Percentiles rank a stretch among this genome's conserved stretches.
Evolutionary conservation across 1,139 yeast species (phyloP).

Genomic region (Casaregolazyma suthepensis): DNA sequence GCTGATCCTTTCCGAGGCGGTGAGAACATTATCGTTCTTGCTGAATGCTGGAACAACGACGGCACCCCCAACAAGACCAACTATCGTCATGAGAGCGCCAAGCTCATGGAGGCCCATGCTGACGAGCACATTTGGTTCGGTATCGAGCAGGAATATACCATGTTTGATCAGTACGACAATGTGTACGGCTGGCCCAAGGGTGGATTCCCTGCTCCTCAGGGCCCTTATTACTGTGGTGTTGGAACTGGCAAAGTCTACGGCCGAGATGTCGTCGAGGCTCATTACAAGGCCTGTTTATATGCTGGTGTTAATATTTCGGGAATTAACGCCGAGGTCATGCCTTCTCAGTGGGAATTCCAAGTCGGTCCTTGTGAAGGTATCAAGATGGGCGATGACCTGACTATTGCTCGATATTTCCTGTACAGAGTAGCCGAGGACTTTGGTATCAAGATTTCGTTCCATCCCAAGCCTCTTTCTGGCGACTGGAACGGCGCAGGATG

Average conservation of each 20-base stretch:
- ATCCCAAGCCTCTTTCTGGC: conserved; percentile 97
- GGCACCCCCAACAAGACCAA: conserved; percentile 98
- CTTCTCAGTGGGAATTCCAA: conserved; percentile 99
- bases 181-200: conserved; percentile 99
- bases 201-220: conserved; percentile 99
- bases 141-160: conserved; percentile 96
- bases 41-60: conserved; percentile 98
- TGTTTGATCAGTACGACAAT: conserved; percentile 83
- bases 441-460: conserved; percentile 97
- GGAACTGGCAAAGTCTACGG: conserved; percentile 98
- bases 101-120: conserved; percentile 89
- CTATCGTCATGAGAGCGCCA: conserved; percentile 97
- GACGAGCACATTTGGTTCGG: conserved; percentile 93
- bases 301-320: conserved; percentile 90
- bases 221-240: conserved; percentile 99
- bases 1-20: conserved; percentile 98
- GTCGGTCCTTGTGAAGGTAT: conserved; percentile 98
- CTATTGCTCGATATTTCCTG: conserved; percentile 91
- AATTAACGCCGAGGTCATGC: conserved; percentile 99
- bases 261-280: conserved; percentile 97
- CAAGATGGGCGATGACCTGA: conserved; percentile 92
- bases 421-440: conserved; percentile 97
- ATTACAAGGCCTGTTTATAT: conserved; percentile 94
- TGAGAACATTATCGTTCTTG: conserved; percentile 87
- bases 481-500: conserved; percentile 99